Base-by-base conservation (phyloP, 345 rosid genomes). In the Bruguiera parviflora region DNA sequence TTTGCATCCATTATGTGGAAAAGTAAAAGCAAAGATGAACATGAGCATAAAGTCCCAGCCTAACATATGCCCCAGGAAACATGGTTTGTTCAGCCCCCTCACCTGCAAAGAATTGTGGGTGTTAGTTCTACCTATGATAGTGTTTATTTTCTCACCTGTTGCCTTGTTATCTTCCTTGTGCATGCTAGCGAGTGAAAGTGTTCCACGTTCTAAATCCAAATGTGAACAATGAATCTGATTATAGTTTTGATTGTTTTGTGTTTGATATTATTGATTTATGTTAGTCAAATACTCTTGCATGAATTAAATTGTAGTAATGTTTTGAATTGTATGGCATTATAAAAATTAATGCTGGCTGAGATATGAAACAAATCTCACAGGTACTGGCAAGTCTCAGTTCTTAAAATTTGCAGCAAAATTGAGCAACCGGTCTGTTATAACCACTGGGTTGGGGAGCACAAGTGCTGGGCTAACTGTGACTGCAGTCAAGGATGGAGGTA, bases 401-500 rank as follows among this genome's bases (percentile, higher is more conserved):
- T 79, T 94, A 80, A 94, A 92, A 83, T 94, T 91, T 88, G 92
- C 99, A 64, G 96, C 96, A 67, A 94, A 94, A 69, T 81, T 94
- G 73, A 87, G 97, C 83, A 94, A 87, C 79, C 82, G 96, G 68
- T 89, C 96, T 55, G 96, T 94, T 60, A 92, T 94, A 65, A 92
- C 96, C 61, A 94, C 99, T 52, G 97, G 97, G 47, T 71, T 94
- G 81, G 99, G 99, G 73, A 94, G 97, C 81, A 91, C 97, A 21
- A 89, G 97, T 84, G 97, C 96, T 67, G 99, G 99, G 64, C 79
- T 94, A 86, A 94, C 99, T 49, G 96, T 94, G 39, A 92, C 96
- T 75, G 99, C 99, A 24, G 96, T 94, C 63, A 94, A 92, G 79
- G 99, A 94, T 83, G 96, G 92, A 69, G 97, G 99, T 94, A 69